These are phyloP conservation scores for Lophium mytilinum DNA, from an alignment of 495 filamentous ascomycete genomes.

Conservation along the genomic window DNA sequence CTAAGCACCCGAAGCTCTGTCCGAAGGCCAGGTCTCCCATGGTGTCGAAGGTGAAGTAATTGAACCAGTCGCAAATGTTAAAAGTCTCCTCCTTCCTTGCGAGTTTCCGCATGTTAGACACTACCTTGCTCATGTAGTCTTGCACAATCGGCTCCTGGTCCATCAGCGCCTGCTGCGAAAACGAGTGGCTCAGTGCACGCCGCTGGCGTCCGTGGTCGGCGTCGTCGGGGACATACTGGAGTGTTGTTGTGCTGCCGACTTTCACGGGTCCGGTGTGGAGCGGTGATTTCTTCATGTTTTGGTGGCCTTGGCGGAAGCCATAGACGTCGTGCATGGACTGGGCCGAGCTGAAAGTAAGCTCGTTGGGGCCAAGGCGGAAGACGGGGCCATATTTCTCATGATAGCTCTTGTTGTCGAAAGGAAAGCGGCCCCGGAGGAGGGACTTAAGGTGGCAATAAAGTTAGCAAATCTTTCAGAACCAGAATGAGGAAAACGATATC, in stretches of 20 bases:
- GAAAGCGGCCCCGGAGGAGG: slow-evolving; percentile 21
- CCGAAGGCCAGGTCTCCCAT: slow-evolving; percentile 5
- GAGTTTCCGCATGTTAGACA: background rate
- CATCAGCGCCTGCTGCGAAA: slow-evolving; percentile 9
- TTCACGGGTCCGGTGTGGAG: slow-evolving; percentile 6
- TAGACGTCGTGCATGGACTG: slow-evolving; percentile 29
- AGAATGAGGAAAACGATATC: too few species aligned
- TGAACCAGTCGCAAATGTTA: slow-evolving; percentile 7
- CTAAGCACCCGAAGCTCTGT: slow-evolving; percentile 5
- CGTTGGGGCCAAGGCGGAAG: slow-evolving; percentile 27
- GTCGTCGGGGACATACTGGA: slow-evolving; percentile 5
- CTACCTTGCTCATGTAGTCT: slow-evolving; percentile 4
- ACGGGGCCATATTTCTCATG: slow-evolving; percentile 28
- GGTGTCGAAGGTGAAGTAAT: slow-evolving; percentile 9
- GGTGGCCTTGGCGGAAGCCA: slow-evolving; percentile 19
- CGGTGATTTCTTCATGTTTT: slow-evolving; percentile 9
- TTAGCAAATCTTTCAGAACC: too few species aligned
- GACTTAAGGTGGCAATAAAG: too few species aligned
- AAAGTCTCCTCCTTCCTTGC: background rate
- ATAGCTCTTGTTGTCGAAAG: slow-evolving; percentile 21
- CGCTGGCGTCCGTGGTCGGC: slow-evolving; percentile 1
- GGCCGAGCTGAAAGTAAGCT: slow-evolving; percentile 27
- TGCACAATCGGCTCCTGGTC: slow-evolving; percentile 14
- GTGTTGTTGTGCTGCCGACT: slow-evolving; percentile 3
- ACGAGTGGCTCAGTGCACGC: background rate